Evolutionary conservation across 345 rosid genomes (phyloP).

Genomic region (Aquilaria malaccensis): DNA sequence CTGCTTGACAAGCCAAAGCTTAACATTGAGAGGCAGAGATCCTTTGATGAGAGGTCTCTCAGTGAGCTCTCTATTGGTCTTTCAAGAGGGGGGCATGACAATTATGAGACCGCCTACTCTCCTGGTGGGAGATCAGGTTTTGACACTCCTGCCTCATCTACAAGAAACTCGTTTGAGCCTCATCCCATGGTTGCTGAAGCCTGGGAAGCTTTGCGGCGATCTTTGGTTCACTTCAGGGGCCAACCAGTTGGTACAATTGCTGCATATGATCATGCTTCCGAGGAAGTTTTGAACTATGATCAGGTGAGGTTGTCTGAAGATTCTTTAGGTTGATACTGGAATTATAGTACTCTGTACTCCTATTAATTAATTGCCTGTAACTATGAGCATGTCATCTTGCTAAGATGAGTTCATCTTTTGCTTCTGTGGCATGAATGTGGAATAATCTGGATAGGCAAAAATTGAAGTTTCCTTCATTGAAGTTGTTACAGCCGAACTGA

Average conservation of each 20-base stretch:
- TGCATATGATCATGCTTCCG: conserved; percentile 89
- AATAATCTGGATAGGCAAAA: too few relatives aligned
- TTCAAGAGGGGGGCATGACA: conserved; percentile 40
- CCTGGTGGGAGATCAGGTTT: conserved; percentile 69
- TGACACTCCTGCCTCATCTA: conserved; percentile 69
- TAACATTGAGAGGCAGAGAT: conserved; percentile 86
- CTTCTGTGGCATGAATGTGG: too few relatives aligned
- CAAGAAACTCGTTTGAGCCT: conserved; percentile 89
- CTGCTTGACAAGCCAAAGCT: conserved; percentile 80
- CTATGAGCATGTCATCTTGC: too few relatives aligned
- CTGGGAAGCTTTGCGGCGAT: conserved; percentile 84
- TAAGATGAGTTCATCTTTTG: too few relatives aligned
- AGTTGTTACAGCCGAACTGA: too few relatives aligned
- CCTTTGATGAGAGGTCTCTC: conserved; percentile 86
- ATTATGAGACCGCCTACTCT: conserved; percentile 44
- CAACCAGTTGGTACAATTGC: conserved; percentile 93
- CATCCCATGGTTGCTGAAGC: conserved; percentile 98
- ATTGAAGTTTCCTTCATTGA: too few relatives aligned
- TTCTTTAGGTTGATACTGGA: too few relatives aligned
- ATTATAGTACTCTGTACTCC: too few relatives aligned
- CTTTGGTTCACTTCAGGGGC: conserved; percentile 67
- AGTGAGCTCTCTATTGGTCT: conserved; percentile 83
- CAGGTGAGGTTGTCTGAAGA: conserved; percentile 50
- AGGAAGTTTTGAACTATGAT: conserved; percentile 93
- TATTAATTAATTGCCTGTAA: too few relatives aligned